Conservation (phyloP, 192 early-diverging fungal genomes). For the Dissophora globulifera region DNA sequence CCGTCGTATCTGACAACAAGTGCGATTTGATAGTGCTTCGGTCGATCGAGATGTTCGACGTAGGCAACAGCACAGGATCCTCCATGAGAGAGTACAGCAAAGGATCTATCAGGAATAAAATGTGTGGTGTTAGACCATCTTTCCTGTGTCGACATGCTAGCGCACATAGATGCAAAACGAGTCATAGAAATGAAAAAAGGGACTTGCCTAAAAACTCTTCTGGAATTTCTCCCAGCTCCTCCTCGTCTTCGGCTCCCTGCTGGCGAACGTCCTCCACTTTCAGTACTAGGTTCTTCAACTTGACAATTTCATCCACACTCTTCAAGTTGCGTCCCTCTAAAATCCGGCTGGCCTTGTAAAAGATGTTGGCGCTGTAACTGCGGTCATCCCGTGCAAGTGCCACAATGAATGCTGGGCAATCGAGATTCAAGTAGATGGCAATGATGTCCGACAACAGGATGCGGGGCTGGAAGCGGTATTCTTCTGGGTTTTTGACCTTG, state of each 20-base stretch:
- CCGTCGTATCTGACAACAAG: conserved; percentile 85
- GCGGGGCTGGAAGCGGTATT: conserved; percentile 92
- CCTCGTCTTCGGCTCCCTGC: conserved; percentile 74
- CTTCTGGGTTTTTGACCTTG: conserved; percentile 83
- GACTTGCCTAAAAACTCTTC: conserved; percentile 87
- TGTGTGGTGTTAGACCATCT: neutral
- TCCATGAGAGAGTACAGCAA: conserved; percentile 88
- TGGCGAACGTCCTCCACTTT: conserved; percentile 78
- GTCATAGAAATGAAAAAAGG: neutral
- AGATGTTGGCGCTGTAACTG: conserved; percentile 82
- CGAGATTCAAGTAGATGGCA: conserved; percentile 86
- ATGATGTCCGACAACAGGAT: conserved; percentile 84
- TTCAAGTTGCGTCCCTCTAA: conserved; percentile 75
- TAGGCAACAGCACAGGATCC: conserved; percentile 93
- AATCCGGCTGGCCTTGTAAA: conserved; percentile 78
- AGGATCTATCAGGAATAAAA: conserved; percentile 69
- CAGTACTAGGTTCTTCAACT: conserved; percentile 74
- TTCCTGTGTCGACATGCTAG: too few relatives aligned
- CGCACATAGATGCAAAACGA: conserved; percentile 3
- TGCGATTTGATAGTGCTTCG: conserved; percentile 89
- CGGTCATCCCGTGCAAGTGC: conserved; percentile 89
- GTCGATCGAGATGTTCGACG: conserved; percentile 84
- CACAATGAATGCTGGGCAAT: conserved; percentile 69
- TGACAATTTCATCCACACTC: conserved; percentile 66
- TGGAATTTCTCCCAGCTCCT: conserved; percentile 83